phyloP scores from a whole-genome alignment of 306 rosid genomes.

The Dalbergia cochinchinensis region DNA sequence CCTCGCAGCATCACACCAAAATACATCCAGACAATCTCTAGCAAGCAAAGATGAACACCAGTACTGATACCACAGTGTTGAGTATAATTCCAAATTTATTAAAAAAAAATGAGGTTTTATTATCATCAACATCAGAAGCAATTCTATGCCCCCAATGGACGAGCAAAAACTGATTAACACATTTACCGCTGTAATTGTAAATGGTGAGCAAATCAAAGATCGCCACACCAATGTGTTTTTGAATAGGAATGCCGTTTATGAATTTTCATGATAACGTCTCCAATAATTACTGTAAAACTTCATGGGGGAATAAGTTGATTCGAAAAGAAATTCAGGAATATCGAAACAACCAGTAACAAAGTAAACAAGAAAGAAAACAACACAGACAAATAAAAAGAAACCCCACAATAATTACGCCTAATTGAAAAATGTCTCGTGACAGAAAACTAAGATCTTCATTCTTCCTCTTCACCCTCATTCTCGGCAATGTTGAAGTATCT shows the following conservation, averaged over 20 bases:
- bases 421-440: constrained; percentile 33
- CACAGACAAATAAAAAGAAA: constrained; percentile 1
- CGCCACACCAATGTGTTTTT: background rate
- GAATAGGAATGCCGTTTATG: background rate
- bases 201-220: background rate
- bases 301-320: background rate
- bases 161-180: too few relatives aligned
- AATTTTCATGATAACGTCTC: background rate
- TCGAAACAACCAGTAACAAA: constrained; percentile 42
- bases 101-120: background rate
- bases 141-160: background rate
- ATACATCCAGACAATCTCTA: too few relatives aligned
- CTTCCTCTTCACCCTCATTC: constrained; percentile 96
- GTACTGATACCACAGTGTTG: too few relatives aligned
- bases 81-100: too few relatives aligned
- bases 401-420: constrained; percentile 41
- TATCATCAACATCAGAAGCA: background rate
- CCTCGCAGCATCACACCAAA: too few relatives aligned
- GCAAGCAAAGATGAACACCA: too few relatives aligned
- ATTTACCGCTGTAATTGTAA: background rate
- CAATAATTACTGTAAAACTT: constrained; percentile 41
- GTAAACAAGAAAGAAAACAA: constrained; percentile 35
- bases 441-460: constrained; percentile 43
- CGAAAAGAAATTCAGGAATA: constrained; percentile 36
- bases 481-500: constrained; percentile 96